A percentile compares a stretch with the other conserved stretches of the same genome.
These are phyloP conservation scores for Colletotrichum godetiae DNA, from an alignment of 2,329 filamentous ascomycete genomes.

Conservation along the genomic window DNA sequence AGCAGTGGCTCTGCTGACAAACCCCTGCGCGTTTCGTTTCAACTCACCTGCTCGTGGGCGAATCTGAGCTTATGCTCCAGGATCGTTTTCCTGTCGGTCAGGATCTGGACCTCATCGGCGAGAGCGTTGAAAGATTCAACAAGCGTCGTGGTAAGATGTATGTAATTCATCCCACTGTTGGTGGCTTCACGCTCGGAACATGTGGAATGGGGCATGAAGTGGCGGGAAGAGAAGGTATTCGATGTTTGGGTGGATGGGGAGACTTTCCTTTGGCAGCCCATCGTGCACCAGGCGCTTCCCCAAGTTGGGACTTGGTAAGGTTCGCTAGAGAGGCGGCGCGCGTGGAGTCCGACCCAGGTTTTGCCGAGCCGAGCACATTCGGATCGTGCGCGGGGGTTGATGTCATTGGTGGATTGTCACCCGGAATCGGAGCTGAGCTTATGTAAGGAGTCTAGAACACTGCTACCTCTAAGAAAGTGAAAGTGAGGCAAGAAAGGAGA, in stretches of 20 bases:
- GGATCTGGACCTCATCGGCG: constrained; percentile 72
- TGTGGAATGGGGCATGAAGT: constrained; percentile 33
- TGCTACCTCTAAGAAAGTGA: constrained; percentile 19
- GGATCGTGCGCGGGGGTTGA: constrained; percentile 19
- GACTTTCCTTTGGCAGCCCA: constrained; percentile 31
- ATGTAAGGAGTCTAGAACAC: constrained; percentile 14
- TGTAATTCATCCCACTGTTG: constrained; percentile 53
- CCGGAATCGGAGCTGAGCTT: constrained; percentile 22
- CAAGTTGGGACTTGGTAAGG: constrained; percentile 14
- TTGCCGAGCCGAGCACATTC: constrained; percentile 34
- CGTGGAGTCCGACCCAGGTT: constrained; percentile 30
- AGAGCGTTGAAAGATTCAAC: constrained; percentile 73
- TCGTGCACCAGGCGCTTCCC: constrained; percentile 29
- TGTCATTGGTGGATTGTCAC: constrained; percentile 28
- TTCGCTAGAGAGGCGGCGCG: constrained; percentile 1
- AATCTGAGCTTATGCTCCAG: constrained; percentile 75
- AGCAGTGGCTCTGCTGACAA: constrained; percentile 31
- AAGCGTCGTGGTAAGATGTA: constrained; percentile 65
- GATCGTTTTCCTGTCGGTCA: constrained; percentile 73
- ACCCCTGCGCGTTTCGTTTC: constrained; percentile 26
- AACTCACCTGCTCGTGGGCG: constrained; percentile 73
- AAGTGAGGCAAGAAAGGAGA: background rate
- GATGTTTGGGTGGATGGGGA: constrained; percentile 30
- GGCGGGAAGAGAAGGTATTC: constrained; percentile 19
- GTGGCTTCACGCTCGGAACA: constrained; percentile 30